A percentile compares a stretch with the other conserved stretches of the same genome.
Evolutionary conservation across 805 yeast species (phyloP).

Genomic region (Kodamaea neixiangensis): DNA sequence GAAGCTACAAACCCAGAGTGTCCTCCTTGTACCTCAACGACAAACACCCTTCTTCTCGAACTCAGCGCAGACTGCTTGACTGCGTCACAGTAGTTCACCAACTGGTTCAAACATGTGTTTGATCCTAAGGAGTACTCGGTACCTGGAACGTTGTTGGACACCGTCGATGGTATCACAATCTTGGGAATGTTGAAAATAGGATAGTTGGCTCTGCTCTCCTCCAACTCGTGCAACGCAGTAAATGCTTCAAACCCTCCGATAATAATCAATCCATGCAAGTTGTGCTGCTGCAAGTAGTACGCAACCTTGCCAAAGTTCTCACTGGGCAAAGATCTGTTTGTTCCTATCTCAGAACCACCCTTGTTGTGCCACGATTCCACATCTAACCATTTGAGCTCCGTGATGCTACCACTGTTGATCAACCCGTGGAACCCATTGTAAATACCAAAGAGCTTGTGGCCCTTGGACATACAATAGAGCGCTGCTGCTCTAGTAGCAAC

Average conservation of each 20-base stretch:
- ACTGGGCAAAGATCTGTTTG: slow-evolving; percentile 69
- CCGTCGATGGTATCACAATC: slow-evolving; percentile 77
- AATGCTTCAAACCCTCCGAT: slow-evolving; percentile 86
- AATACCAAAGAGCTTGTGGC: slow-evolving; percentile 71
- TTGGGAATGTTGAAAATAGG: slow-evolving; percentile 78
- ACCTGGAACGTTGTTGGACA: slow-evolving; percentile 81
- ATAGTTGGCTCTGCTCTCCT: slow-evolving; percentile 57
- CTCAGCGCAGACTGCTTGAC: slow-evolving; percentile 79
- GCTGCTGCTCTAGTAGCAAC: slow-evolving; percentile 78
- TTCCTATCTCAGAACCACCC: slow-evolving; percentile 85
- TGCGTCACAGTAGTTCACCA: slow-evolving; percentile 75
- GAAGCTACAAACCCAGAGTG: slow-evolving; percentile 79
- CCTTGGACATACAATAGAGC: slow-evolving; percentile 70
- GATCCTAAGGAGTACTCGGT: slow-evolving; percentile 76
- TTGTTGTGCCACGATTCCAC: slow-evolving; percentile 70
- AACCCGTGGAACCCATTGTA: slow-evolving; percentile 76
- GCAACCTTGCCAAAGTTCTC: slow-evolving; percentile 74
- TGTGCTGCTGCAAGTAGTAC: slow-evolving; percentile 66
- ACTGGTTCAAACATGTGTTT: slow-evolving; percentile 72
- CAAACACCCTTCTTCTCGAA: slow-evolving; percentile 74
- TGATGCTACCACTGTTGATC: slow-evolving; percentile 60
- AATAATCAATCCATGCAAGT: slow-evolving; percentile 68
- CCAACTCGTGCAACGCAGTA: slow-evolving; percentile 66
- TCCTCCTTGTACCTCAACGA: slow-evolving; percentile 85
- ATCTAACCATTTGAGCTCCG: slow-evolving; percentile 63